These are phyloP conservation scores for Pyronema omphalodes DNA, from an alignment of 495 filamentous ascomycete species.

Conservation along the genomic window DNA sequence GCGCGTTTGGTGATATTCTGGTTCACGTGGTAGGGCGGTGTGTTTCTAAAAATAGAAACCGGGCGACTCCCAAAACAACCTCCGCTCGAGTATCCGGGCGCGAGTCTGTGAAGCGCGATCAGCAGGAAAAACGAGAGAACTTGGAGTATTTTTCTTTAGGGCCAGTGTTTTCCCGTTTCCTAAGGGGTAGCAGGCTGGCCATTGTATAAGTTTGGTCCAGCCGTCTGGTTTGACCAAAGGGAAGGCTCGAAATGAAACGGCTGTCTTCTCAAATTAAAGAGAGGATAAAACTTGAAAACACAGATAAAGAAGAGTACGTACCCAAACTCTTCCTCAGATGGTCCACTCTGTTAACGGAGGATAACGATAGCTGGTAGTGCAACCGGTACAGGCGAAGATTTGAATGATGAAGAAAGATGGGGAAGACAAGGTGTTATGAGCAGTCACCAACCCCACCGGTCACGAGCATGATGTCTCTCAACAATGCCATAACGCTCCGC, in stretches of 20 bases:
- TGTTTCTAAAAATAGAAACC: slow-evolving; percentile 5
- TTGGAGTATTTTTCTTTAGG: neutral
- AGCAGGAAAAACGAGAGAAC: neutral
- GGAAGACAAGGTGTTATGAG: neutral
- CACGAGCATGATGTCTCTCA: neutral
- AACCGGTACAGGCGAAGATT: neutral
- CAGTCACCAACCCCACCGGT: neutral
- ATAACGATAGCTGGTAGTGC: neutral
- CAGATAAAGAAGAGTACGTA: no score
- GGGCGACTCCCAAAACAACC: slow-evolving; percentile 5
- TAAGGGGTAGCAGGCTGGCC: neutral
- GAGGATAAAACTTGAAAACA: no score
- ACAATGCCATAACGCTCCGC: neutral
- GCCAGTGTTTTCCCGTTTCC: neutral
- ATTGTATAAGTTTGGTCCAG: neutral
- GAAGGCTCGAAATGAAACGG: neutral
- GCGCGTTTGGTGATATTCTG: neutral
- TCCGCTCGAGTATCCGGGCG: neutral
- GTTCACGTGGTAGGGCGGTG: neutral
- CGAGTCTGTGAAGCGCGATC: slow-evolving; percentile 2
- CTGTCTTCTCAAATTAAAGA: no score
- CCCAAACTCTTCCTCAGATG: neutral
- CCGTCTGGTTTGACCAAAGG: neutral
- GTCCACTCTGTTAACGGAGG: neutral
- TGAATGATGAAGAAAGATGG: neutral